Conservation (phyloP, 345 rosid genomes). For the Pistacia atlantica region DNA sequence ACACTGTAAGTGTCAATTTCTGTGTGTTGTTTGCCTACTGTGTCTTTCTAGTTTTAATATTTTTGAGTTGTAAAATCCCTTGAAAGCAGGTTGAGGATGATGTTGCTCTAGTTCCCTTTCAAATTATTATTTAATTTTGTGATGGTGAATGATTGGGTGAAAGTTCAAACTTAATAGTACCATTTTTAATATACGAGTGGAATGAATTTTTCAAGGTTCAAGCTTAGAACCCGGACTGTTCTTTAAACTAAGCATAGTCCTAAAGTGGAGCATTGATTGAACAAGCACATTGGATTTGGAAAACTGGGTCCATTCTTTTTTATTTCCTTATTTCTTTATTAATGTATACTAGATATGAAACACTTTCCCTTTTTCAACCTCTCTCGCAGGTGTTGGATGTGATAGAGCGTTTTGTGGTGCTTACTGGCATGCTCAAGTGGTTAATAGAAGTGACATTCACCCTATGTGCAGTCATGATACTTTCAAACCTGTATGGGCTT, state of each 20-base stretch:
- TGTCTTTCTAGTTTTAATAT: neutral
- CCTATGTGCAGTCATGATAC: slow-evolving; percentile 57
- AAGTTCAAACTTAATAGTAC: neutral
- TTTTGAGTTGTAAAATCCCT: neutral
- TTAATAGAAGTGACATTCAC: slow-evolving; percentile 38
- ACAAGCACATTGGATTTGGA: neutral
- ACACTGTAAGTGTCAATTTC: slow-evolving; percentile 61
- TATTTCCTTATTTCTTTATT: neutral
- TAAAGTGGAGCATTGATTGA: too few relatives aligned
- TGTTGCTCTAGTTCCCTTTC: neutral
- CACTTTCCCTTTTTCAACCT: slow-evolving; percentile 13
- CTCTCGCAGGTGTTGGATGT: slow-evolving; percentile 78
- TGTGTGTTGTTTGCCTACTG: neutral
- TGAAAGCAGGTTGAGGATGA: neutral
- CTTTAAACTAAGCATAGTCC: too few relatives aligned
- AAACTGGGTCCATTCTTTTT: neutral
- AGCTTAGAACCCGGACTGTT: neutral
- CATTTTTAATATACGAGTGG: neutral
- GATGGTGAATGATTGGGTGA: neutral
- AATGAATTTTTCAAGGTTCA: slow-evolving; percentile 2
- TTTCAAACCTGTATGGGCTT: slow-evolving; percentile 61
- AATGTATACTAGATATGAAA: neutral
- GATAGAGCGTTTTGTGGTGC: slow-evolving; percentile 87
- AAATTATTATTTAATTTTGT: slow-evolving; percentile 1
- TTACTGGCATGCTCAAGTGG: slow-evolving; percentile 69